A percentile compares a stretch with the other conserved stretches of the same genome.
Evolutionary conservation across 441 rosid genomes (phyloP).

Genomic region (Theobroma grandiflorum): DNA sequence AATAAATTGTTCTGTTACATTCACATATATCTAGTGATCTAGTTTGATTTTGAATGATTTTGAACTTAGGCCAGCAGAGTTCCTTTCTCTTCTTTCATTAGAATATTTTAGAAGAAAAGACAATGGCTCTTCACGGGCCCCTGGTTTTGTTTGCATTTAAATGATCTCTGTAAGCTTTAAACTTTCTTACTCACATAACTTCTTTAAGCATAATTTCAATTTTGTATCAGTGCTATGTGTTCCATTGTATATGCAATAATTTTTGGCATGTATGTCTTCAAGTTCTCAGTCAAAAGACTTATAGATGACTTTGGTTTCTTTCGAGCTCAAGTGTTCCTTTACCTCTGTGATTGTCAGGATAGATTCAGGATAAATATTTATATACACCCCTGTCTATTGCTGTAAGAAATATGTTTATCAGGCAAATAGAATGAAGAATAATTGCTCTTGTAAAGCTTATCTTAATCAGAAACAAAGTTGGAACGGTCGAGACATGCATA

Average conservation of each 20-base stretch:
- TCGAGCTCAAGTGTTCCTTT: neutral
- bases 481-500: neutral
- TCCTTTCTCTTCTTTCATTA: neutral
- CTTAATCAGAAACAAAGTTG: neutral
- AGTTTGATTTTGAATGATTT: constrained; percentile 9
- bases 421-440: neutral
- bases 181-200: neutral
- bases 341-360: neutral
- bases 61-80: constrained; percentile 6
- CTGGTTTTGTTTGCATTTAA: neutral
- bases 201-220: neutral
- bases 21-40: neutral
- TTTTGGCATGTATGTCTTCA: neutral
- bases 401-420: neutral
- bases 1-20: constrained; percentile 11
- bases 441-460: neutral
- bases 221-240: neutral
- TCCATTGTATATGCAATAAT: neutral
- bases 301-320: neutral
- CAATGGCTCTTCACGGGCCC: neutral
- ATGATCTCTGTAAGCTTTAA: neutral
- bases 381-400: neutral
- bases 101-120: neutral
- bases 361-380: neutral
- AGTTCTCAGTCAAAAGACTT: neutral